Evolutionary conservation across 2,329 filamentous ascomycete genomes (phyloP).

Genomic region (Talaromyces piceae): DNA sequence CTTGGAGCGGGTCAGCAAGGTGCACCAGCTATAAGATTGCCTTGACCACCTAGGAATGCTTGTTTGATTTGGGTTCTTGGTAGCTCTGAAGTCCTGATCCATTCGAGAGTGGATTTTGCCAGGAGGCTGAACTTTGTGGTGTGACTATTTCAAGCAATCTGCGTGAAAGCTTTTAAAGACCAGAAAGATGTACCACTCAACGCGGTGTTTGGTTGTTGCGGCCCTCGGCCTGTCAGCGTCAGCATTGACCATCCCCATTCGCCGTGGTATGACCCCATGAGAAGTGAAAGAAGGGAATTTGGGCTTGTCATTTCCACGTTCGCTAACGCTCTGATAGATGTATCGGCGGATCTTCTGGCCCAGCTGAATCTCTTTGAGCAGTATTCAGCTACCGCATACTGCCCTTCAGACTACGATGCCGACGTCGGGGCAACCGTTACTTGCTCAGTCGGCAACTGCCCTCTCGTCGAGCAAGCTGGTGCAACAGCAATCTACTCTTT

Average conservation of each 20-base stretch:
- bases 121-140: neutral
- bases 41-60: neutral
- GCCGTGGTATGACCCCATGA: conserved; percentile 6
- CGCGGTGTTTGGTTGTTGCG: neutral
- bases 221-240: neutral
- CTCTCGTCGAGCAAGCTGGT: conserved; percentile 39
- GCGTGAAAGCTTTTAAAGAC: neutral
- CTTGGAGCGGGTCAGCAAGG: neutral
- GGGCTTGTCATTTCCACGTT: neutral
- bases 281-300: too few species aligned
- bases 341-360: conserved; percentile 34
- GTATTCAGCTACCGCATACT: conserved; percentile 49
- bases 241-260: conserved; percentile 2
- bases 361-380: conserved; percentile 43
- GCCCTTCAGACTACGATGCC: conserved; percentile 41
- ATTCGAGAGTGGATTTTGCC: neutral
- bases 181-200: neutral
- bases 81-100: neutral
- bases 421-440: conserved; percentile 33
- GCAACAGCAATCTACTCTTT: conserved; percentile 44
- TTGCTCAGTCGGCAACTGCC: conserved; percentile 42
- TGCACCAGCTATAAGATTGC: neutral
- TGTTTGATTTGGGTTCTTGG: neutral
- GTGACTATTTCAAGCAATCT: neutral
- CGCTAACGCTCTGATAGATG: conserved; percentile 18